Conservation (phyloP, 192 early-diverging fungal genomes). For the Blastocladiella britannica region DNA sequence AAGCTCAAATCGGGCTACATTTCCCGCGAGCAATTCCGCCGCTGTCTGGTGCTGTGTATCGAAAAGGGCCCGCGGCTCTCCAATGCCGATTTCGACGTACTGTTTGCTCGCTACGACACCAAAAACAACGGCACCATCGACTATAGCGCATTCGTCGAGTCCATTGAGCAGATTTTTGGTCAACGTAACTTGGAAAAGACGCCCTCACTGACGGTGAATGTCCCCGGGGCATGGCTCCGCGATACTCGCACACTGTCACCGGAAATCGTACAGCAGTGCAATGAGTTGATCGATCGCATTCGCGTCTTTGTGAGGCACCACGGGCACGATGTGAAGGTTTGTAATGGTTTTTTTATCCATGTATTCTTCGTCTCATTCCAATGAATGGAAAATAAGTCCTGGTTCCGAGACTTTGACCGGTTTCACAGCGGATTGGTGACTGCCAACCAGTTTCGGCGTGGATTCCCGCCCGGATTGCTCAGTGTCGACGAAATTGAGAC, state of each 20-base stretch:
- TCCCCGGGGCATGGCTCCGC: neutral
- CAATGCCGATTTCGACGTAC: slow-evolving; percentile 13
- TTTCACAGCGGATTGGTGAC: slow-evolving; percentile 31
- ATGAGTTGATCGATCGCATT: slow-evolving; percentile 18
- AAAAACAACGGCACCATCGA: slow-evolving; percentile 14
- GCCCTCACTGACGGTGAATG: slow-evolving; percentile 18
- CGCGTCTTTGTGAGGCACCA: slow-evolving; percentile 27
- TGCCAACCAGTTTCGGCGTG: slow-evolving; percentile 29
- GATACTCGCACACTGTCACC: slow-evolving; percentile 11
- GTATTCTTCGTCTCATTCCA: too few relatives aligned
- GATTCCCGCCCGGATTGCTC: slow-evolving; percentile 24
- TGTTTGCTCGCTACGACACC: slow-evolving; percentile 15
- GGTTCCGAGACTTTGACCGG: slow-evolving; percentile 40
- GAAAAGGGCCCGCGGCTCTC: slow-evolving; percentile 16
- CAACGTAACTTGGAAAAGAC: slow-evolving; percentile 16
- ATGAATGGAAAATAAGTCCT: too few relatives aligned
- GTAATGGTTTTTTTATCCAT: too few relatives aligned
- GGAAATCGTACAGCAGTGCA: slow-evolving; percentile 8
- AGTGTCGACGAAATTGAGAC: slow-evolving; percentile 23
- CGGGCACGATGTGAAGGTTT: slow-evolving; percentile 25
- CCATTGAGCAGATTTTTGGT: slow-evolving; percentile 30
- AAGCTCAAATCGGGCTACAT: slow-evolving; percentile 21
- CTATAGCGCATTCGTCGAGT: slow-evolving; percentile 25
- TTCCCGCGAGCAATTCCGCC: slow-evolving; percentile 19
- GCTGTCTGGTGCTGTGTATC: slow-evolving; percentile 18